Evolutionary conservation across 768 basidiomycete genomes (phyloP), one percentile per base, ranked within the genome.

Genomic region (Psilocybe tampanensis): DNA sequence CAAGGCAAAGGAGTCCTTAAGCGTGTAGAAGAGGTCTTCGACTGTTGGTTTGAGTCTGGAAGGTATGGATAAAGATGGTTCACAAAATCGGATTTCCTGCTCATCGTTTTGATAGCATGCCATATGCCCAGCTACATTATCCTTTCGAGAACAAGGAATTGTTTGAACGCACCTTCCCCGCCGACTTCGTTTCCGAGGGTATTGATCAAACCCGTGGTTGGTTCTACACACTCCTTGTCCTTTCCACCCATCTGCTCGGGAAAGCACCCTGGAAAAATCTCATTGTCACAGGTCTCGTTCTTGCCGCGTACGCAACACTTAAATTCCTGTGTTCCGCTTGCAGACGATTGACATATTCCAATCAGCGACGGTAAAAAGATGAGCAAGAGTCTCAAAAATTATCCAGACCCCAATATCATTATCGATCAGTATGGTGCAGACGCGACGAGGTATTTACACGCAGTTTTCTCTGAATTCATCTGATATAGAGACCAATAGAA

Each of bases 31-130:
- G 97, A 98, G 71, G 94, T 99, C 34, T 98, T 99, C 68, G 97
- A 99, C 69, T 99, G 97, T 68, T 99, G 97, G 97, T 99, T 99
- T 68, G 97, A 99, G 75, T 98, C 96, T 3, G 97, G 97, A 76
- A 94, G 92, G 94, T 94, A 62, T 59, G 84, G 64, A 33, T 29
- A 8, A 2, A 44, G n/a, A 15, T 22, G 29, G n/a, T 19, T 17
- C 29, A 2, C 24, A 1, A 47, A 23, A 22, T 60, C 11, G 48
- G 39, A 22, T n/a, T 17, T 45, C n/a, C 21, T 15, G 48, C 64
- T 8, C 64, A 47, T 18, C 12, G 2, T 18, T 18, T 19, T 44
- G 2, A 24, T 29, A 98, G 96, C 69, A 99, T 99, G 97, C 97
- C 97, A 3, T 99, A 95, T 69, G 96, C 95, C 2, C 96, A 98